Evolutionary conservation across 202 grass and related monocot species (phyloP).

Genomic region (Zoysia matrella): DNA sequence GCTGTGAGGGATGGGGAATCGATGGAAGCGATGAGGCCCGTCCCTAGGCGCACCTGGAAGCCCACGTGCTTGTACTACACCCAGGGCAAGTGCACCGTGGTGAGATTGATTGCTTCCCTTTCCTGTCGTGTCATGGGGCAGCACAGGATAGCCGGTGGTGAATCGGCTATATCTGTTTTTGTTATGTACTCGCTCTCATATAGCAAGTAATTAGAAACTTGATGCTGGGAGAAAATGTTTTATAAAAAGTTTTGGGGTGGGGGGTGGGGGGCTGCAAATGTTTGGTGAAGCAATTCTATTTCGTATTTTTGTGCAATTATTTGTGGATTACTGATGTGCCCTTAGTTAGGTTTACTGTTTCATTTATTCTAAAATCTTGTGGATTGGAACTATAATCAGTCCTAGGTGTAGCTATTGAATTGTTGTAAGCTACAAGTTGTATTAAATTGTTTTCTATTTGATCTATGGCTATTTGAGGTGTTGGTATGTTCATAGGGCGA

Average conservation of each 20-base stretch:
- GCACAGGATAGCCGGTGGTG: neutral
- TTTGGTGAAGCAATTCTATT: constrained; percentile 5
- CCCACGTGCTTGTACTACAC: constrained; percentile 89
- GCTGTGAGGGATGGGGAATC: constrained; percentile 9
- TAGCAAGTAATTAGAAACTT: neutral
- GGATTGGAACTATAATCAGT: neutral
- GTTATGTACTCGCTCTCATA: neutral
- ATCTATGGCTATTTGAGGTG: neutral
- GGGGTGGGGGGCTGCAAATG: neutral
- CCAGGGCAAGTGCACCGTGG: constrained; percentile 85
- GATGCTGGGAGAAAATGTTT: neutral
- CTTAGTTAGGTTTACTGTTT: neutral
- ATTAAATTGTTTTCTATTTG: neutral
- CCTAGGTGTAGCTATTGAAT: neutral
- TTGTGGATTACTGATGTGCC: neutral
- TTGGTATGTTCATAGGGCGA: too few species aligned
- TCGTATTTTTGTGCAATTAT: neutral
- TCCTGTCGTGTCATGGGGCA: neutral
- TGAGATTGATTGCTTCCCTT: constrained; percentile 43
- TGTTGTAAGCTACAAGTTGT: neutral
- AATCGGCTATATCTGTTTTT: neutral
- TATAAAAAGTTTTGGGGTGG: neutral
- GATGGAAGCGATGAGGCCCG: constrained; percentile 30
- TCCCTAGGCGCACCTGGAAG: constrained; percentile 57
- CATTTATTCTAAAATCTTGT: neutral